Conservation (phyloP, 768 basidiomycete genomes). For the Favolaschia claudopus region DNA sequence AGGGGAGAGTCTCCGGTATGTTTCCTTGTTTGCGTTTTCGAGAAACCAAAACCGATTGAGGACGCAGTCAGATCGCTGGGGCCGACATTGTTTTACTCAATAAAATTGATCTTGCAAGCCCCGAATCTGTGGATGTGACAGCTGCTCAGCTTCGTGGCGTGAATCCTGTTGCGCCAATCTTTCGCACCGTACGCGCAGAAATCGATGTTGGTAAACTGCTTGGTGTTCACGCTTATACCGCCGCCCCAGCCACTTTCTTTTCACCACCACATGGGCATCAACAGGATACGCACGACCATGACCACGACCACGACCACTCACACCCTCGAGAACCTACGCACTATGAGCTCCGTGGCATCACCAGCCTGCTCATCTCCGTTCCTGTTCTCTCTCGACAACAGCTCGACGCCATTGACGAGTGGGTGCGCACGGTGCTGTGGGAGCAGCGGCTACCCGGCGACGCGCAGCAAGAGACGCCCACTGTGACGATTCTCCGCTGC, state of each 20-base stretch:
- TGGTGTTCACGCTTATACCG: slow-evolving; percentile 79
- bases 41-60: background rate
- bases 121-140: slow-evolving; percentile 51
- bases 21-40: background rate
- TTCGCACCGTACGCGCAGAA: slow-evolving; percentile 72
- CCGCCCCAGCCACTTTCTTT: slow-evolving; percentile 48
- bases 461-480: slow-evolving; percentile 20
- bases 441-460: slow-evolving; percentile 60
- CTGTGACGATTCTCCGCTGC: slow-evolving; percentile 78
- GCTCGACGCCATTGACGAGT: slow-evolving; percentile 69
- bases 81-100: slow-evolving; percentile 93
- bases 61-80: slow-evolving; percentile 91
- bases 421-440: slow-evolving; percentile 88
- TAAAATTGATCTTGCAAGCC: slow-evolving; percentile 80
- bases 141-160: slow-evolving; percentile 72
- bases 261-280: slow-evolving; percentile 31
- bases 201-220: slow-evolving; percentile 83
- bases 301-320: slow-evolving; percentile 40
- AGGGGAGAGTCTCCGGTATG: slow-evolving; percentile 84
- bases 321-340: slow-evolving; percentile 53
- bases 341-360: slow-evolving; percentile 83
- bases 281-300: slow-evolving; percentile 37
- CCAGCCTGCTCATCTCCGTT: slow-evolving; percentile 76
- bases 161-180: slow-evolving; percentile 82
- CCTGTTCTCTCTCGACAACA: slow-evolving; percentile 61